phyloP scores from a whole-genome alignment of 306 rosid species.

The Malus sylvestris region DNA sequence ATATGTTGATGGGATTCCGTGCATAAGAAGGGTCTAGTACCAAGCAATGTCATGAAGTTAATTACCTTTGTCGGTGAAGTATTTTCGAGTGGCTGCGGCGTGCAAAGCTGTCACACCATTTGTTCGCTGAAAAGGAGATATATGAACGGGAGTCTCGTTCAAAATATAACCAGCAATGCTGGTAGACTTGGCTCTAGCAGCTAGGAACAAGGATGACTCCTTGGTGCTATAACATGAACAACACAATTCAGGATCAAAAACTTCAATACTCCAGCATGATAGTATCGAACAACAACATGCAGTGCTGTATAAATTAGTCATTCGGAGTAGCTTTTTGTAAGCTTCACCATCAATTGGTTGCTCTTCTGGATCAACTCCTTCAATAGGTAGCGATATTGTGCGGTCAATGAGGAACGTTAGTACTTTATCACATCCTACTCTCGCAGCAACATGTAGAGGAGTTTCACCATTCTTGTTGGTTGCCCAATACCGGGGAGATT shows the following conservation, averaged over 20 bases:
- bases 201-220: slow-evolving; percentile 10
- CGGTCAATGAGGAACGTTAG: neutral
- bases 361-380: neutral
- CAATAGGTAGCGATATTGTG: neutral
- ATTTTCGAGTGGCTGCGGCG: slow-evolving; percentile 2
- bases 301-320: neutral
- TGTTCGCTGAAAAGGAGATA: neutral
- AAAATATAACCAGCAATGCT: neutral
- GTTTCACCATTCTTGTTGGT: slow-evolving; percentile 7
- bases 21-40: too few relatives aligned
- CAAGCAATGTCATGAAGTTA: too few relatives aligned
- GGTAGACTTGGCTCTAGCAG: neutral
- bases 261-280: neutral
- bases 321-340: neutral
- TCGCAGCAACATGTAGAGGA: slow-evolving; percentile 10
- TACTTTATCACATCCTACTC: neutral
- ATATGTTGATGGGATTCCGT: too few relatives aligned
- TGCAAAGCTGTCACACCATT: slow-evolving; percentile 19
- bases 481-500: neutral
- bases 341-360: neutral
- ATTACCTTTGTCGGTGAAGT: neutral
- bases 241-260: neutral
- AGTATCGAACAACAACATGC: slow-evolving; percentile 1
- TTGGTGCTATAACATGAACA: neutral
- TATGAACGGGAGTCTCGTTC: too few relatives aligned